phyloP scores from a whole-genome alignment of 2,329 filamentous ascomycete genomes.

The Peltaster fructicola region DNA sequence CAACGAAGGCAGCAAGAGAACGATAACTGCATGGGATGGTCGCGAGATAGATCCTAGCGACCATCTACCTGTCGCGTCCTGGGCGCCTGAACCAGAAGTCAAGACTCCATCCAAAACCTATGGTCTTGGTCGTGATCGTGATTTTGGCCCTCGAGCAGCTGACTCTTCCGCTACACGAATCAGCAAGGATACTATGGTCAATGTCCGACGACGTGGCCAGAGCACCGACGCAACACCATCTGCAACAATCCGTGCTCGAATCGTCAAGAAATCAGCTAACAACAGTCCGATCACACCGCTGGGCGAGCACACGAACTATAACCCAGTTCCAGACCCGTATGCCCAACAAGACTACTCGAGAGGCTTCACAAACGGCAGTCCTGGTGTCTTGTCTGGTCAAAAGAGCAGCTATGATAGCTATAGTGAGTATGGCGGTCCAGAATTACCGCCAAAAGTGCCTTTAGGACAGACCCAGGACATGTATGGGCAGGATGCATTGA shows the following conservation, averaged over 20 bases:
- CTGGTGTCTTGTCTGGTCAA: slow-evolving; percentile 7
- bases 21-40: slow-evolving; percentile 60
- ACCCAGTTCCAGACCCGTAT: slow-evolving; percentile 31
- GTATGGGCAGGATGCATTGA: slow-evolving; percentile 33
- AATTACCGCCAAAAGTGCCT: slow-evolving; percentile 55
- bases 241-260: slow-evolving; percentile 35
- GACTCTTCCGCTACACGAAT: slow-evolving; percentile 8
- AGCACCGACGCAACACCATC: slow-evolving; percentile 14
- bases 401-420: slow-evolving; percentile 10
- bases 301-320: slow-evolving; percentile 25
- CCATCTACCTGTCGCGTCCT: slow-evolving; percentile 58
- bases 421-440: slow-evolving; percentile 31
- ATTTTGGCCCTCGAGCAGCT: slow-evolving; percentile 15
- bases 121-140: slow-evolving; percentile 17
- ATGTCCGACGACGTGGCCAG: slow-evolving; percentile 29
- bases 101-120: slow-evolving; percentile 27
- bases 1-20: slow-evolving; percentile 30
- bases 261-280: slow-evolving; percentile 41
- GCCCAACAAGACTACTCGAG: slow-evolving; percentile 32
- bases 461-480: slow-evolving; percentile 24
- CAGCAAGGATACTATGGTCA: slow-evolving; percentile 17
- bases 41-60: slow-evolving; percentile 66
- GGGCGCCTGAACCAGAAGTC: slow-evolving; percentile 58
- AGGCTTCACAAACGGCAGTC: slow-evolving; percentile 19
- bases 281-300: slow-evolving; percentile 7